Evolutionary conservation across 345 rosid species (phyloP).

Genomic region (Firmiana major): DNA sequence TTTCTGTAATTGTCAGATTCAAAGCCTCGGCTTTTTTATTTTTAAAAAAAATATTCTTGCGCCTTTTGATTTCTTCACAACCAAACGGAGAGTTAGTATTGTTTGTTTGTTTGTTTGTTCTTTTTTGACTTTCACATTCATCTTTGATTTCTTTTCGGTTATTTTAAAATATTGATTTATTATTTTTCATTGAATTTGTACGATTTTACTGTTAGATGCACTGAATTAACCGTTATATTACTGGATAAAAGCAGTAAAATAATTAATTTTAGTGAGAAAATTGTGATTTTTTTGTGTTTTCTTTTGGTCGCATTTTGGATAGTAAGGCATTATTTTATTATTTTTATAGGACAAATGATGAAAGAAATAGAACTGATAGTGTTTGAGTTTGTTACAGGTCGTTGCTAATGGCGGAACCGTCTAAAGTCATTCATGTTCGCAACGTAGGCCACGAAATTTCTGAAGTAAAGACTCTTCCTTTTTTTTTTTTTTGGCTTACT

Average conservation of each 20-base stretch:
- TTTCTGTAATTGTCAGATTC: background rate
- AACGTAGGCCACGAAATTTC: slow-evolving; percentile 97
- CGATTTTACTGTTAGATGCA: slow-evolving; percentile 7
- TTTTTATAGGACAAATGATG: background rate
- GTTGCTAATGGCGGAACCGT: slow-evolving; percentile 73
- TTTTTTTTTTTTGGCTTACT: background rate
- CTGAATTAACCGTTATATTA: background rate
- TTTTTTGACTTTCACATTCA: background rate
- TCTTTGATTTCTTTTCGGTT: background rate
- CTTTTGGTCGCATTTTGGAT: slow-evolving; percentile 1
- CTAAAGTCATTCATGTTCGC: slow-evolving; percentile 96
- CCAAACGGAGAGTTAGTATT: no score
- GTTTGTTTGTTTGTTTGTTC: background rate
- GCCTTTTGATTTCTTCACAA: no score
- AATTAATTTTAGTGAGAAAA: background rate
- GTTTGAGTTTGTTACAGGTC: slow-evolving; percentile 19
- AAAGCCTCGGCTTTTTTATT: background rate
- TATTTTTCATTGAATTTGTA: background rate
- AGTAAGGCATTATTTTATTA: slow-evolving; percentile 5
- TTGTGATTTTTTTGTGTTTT: background rate
- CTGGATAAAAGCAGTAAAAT: background rate
- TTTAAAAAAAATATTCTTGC: background rate
- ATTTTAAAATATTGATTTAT: background rate
- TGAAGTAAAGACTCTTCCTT: slow-evolving; percentile 49
- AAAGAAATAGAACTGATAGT: background rate